Base-by-base conservation (phyloP, 2,329 filamentous ascomycete species). In the Colletotrichum spaethianum region DNA sequence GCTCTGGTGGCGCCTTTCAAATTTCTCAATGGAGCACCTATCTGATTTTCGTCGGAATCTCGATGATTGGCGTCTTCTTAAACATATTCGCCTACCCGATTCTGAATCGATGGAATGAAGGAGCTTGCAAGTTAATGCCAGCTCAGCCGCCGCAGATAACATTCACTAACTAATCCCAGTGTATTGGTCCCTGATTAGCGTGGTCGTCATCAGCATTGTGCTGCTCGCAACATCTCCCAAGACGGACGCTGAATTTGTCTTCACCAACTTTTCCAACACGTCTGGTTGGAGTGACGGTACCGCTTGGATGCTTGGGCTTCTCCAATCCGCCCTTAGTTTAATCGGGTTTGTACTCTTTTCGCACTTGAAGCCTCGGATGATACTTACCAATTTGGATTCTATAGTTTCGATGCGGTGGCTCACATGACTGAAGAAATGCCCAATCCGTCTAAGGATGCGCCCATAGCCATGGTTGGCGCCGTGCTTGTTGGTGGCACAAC, bases 281-380 rank as follows among this genome's bases (percentile, higher is more conserved):
- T 84, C 82, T 1, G 83, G 83, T 2, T 87, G 85, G 85, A 78
- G 81, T 1, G 82, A 86, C 60, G 86, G 85, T 1, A 77, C 86
- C 20, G 79, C 85, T 0, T 87, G 85, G 85, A 81, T 86, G 18
- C 76, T 87, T 1, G 85, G 85, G 0, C 78, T 87, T 2, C 76
- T 87, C 1, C 85, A 84, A 75, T 82, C 78, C 0, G 79, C 79
- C 0, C 66, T 82, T 0, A 79, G 78, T 20, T 76, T 82, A 4
- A 81, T 80, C 12, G 84, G 83, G 18, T 87, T 85, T 67, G 85
- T 86, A 61, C 26, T 28, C 26, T 2, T n/a, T 38, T 23, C 7
- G 1, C 4, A 14, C 9, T 5, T 2, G 4, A n/a, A 31, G 16
- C 2, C 11, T 12, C 18, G 1, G 16, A 56, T 4, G n/a, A 38